Percentiles rank a stretch among this genome's conserved stretches.
Evolutionary conservation across 106 monocot genomes (phyloP).

Genomic region (Hemerocallis citrina): DNA sequence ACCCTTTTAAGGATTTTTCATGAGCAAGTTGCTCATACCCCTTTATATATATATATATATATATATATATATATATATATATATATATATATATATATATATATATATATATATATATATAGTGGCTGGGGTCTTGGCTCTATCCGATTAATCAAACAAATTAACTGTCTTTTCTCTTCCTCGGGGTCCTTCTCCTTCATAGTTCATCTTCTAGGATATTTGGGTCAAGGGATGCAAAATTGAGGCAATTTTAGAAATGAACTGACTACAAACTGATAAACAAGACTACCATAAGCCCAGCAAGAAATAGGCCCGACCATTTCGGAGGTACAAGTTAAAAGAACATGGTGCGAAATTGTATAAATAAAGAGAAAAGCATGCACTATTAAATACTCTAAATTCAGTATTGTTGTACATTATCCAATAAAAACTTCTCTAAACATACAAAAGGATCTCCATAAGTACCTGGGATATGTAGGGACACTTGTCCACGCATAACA

Average conservation of each 20-base stretch:
- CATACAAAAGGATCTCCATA: background rate
- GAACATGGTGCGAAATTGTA: slow-evolving; percentile 16
- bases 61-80: no score
- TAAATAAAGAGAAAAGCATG: slow-evolving; percentile 16
- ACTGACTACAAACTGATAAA: background rate
- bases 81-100: no score
- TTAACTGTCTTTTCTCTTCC: no score
- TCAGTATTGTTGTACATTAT: background rate
- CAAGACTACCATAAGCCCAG: slow-evolving; percentile 18
- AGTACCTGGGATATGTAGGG: slow-evolving; percentile 98
- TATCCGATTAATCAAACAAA: no score
- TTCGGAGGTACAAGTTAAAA: slow-evolving; percentile 5
- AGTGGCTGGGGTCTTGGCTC: no score
- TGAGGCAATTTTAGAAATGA: background rate
- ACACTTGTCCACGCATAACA: slow-evolving; percentile 97
- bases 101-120: no score
- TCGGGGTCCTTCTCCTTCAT: no score
- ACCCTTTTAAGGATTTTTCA: no score
- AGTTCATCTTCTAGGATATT: no score
- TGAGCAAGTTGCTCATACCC: no score
- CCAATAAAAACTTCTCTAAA: background rate
- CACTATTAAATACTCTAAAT: background rate
- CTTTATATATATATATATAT: no score
- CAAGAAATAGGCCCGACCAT: slow-evolving; percentile 14
- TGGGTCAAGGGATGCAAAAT: no score